Conservation (phyloP, 2,329 filamentous ascomycete genomes). For the Pseudogymnoascus sp. region DNA sequence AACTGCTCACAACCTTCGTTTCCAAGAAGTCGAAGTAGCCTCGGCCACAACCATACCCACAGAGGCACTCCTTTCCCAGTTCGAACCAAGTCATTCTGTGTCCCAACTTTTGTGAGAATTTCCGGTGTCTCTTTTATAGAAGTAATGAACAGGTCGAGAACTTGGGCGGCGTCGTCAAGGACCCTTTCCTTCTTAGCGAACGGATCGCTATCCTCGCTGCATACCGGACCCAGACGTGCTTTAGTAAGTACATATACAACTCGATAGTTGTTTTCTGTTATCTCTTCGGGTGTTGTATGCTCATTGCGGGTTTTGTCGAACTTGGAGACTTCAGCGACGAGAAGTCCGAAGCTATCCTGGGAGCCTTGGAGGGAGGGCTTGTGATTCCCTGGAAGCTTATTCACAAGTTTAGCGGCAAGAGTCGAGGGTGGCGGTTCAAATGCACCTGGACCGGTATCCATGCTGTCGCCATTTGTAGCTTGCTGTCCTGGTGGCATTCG, state of each 20-base stretch:
- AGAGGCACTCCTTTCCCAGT: slow-evolving; percentile 53
- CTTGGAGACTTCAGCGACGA: slow-evolving; percentile 50
- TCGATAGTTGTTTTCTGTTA: slow-evolving; percentile 72
- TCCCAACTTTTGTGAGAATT: slow-evolving; percentile 48
- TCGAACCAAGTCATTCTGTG: slow-evolving; percentile 36
- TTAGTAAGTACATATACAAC: slow-evolving; percentile 78
- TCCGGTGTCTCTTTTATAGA: slow-evolving; percentile 68
- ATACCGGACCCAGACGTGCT: slow-evolving; percentile 35
- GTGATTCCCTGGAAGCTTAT: slow-evolving; percentile 63
- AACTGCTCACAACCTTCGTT: slow-evolving; percentile 42
- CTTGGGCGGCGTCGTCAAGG: slow-evolving; percentile 57
- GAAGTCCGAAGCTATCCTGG: slow-evolving; percentile 65
- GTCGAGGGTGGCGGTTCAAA: slow-evolving; percentile 61
- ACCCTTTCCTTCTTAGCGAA: slow-evolving; percentile 51
- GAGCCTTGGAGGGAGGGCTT: slow-evolving; percentile 57
- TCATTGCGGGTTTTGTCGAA: slow-evolving; percentile 49
- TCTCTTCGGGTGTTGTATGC: slow-evolving; percentile 49
- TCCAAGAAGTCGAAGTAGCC: slow-evolving; percentile 50
- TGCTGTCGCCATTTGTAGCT: background rate
- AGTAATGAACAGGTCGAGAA: slow-evolving; percentile 68
- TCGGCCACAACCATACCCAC: slow-evolving; percentile 59
- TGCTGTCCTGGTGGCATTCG: background rate
- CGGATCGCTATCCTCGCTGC: slow-evolving; percentile 48
- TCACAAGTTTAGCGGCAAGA: slow-evolving; percentile 78
- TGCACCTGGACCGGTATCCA: background rate